phyloP scores from a whole-genome alignment of 1,139 yeast genomes.

The Magnusiomyces tetraspermus region DNA sequence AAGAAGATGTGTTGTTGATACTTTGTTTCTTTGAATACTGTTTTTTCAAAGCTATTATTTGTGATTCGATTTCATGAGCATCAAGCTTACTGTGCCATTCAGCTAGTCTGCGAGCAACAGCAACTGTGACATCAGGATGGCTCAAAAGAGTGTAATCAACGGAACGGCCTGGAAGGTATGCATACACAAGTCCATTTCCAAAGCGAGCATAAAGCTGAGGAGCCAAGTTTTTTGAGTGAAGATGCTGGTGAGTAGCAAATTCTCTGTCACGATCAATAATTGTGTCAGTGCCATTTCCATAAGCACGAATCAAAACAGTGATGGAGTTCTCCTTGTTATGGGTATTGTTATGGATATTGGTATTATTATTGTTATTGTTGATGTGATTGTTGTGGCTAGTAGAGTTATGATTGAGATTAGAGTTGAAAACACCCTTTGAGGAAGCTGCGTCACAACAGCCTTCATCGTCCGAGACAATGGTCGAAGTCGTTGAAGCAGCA shows the following conservation, averaged over 20 bases:
- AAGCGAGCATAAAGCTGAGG: conserved; percentile 63
- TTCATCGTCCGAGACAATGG: conserved; percentile 6
- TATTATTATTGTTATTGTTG: too few relatives aligned
- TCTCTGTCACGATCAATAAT: conserved; percentile 72
- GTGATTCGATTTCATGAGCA: conserved; percentile 41
- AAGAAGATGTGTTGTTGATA: not conserved
- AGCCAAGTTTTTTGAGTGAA: conserved; percentile 54
- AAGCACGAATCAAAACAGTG: conserved; percentile 52
- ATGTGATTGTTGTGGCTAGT: too few relatives aligned
- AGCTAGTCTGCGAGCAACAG: conserved; percentile 60
- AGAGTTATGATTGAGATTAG: not conserved
- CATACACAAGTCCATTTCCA: conserved; percentile 66
- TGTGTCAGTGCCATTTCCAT: conserved; percentile 65
- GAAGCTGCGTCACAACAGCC: conserved; percentile 1
- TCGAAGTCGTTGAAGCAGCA: conserved; percentile 1
- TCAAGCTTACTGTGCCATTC: conserved; percentile 53
- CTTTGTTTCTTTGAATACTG: not conserved
- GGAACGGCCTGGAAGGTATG: conserved; percentile 58
- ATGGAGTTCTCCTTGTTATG: conserved; percentile 3
- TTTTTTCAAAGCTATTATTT: conserved; percentile 29
- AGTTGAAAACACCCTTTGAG: not conserved
- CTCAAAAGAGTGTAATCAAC: conserved; percentile 49
- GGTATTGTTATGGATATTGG: too few relatives aligned
- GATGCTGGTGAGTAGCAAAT: conserved; percentile 57
- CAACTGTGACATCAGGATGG: conserved; percentile 40